Base-by-base conservation (phyloP, 1,139 yeast species). In the Taphrina betulina region DNA sequence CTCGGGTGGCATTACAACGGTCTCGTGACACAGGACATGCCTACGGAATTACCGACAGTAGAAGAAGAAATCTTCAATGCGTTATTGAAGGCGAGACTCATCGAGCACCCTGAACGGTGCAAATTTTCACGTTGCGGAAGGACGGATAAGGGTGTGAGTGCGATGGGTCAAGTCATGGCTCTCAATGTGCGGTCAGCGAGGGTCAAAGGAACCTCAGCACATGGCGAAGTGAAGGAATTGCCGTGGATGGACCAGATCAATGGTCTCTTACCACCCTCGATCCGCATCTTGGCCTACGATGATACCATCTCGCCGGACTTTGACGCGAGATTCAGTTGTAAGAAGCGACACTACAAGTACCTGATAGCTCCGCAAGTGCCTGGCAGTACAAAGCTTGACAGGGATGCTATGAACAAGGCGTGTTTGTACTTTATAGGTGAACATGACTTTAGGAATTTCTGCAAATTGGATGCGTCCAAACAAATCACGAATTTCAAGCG, bases 71-170 rank as follows among this genome's bases (percentile, higher is more conserved):
- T 92, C 12, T 69, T 92, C 52, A 77, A 81, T 48, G 95, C 95
- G 0, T 69, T 92, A 68, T 72, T 75, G 41, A 80, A 77, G 62
- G 80, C 95, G 35, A 81, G 78, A 63, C 71, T 94, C 60, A 80
- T 94, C 36, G 78, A 82, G 8, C 74, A 80, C 0, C 69, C 78
- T 28, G 56, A 57, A 12, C 59, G 57, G 34, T 80, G 85, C 57
- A 73, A 77, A 14, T 90, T 90, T 68, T 85, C 95, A 63, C 74
- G 98, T 60, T 94, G 98, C 71, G 99, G 99, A 0, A 75, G 99
- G 65, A 92, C 99, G 0, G 99, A 92, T 66, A 83, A 82, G 63
- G 98, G 98, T 12, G 99, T 92, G 4, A 86, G 95, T 71, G 98
- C 99, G 0, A 80, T 92, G 83, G 86, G 88, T 64, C 99, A 92